phyloP scores from a whole-genome alignment of 495 filamentous ascomycete species.

The Cryomyces antarcticus region DNA sequence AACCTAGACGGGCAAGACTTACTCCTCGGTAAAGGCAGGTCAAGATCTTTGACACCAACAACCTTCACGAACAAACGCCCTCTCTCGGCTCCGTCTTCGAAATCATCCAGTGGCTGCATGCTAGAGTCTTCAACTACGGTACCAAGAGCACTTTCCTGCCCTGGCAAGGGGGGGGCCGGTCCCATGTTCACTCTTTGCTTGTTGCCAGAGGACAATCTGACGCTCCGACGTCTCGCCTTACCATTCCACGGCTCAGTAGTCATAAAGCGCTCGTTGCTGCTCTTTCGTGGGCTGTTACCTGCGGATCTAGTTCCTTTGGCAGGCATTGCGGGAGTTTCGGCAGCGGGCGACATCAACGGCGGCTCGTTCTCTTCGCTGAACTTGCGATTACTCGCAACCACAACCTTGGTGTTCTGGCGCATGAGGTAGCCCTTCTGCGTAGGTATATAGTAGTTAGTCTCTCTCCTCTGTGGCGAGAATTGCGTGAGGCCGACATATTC shows the following conservation, averaged over 20 bases:
- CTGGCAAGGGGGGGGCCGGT: slow-evolving; percentile 64
- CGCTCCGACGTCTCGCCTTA: slow-evolving; percentile 45
- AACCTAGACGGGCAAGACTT: slow-evolving; percentile 16
- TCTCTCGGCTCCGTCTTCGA: slow-evolving; percentile 63
- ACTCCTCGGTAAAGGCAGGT: slow-evolving; percentile 81
- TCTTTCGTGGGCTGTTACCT: slow-evolving; percentile 53
- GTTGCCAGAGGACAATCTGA: slow-evolving; percentile 34
- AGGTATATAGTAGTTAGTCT: slow-evolving; percentile 14
- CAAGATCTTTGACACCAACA: slow-evolving; percentile 84
- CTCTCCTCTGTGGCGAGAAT: slow-evolving; percentile 10
- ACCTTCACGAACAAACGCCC: slow-evolving; percentile 96
- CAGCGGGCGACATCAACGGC: slow-evolving; percentile 14
- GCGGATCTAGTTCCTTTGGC: slow-evolving; percentile 37
- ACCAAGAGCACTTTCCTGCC: slow-evolving; percentile 56
- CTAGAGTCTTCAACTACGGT: slow-evolving; percentile 18
- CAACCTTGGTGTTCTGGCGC: slow-evolving; percentile 94
- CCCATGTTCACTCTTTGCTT: slow-evolving; percentile 42
- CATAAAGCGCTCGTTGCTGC: slow-evolving; percentile 48
- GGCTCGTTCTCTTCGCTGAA: slow-evolving; percentile 29
- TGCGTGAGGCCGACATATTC: slow-evolving; percentile 12
- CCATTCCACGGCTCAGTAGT: slow-evolving; percentile 93
- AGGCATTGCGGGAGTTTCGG: slow-evolving; percentile 34
- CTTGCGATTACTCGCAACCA: slow-evolving; percentile 54
- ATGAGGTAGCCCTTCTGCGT: slow-evolving; percentile 94
- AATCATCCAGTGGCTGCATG: slow-evolving; percentile 34